Evolutionary conservation across 352 stramenopile genomes (phyloP), one percentile per base, ranked within the genome.

Genomic region (Phytophthora citricola): DNA sequence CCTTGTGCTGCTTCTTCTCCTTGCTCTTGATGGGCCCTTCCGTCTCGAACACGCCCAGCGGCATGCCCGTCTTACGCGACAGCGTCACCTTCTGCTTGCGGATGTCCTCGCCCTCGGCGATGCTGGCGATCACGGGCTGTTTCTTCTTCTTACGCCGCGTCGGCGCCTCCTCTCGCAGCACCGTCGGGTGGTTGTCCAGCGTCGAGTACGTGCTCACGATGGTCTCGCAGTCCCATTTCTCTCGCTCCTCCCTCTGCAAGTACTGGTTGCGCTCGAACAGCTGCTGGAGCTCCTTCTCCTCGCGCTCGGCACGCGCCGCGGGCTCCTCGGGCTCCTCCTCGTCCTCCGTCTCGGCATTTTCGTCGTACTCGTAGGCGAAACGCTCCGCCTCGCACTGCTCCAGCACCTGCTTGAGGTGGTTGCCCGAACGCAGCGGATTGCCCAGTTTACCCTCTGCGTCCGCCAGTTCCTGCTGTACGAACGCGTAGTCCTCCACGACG

Each of bases 171-270:
- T 95, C 86, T 39, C 80, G 79, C 56, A 99, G 88, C 7, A 98
- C 66, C 8, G 90, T 97, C 24, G 97, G 97, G 76, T 99, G 98
- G 83, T 99, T 99, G 75, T 99, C 97, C 66, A 99, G 58, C 69
- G 98, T 99, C 31, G 94, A 98, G 81, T 99, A 99, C 39, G 97
- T 99, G 58, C 95, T 98, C 53, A 99, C 81, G 54, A 99, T 98
- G 44, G 94, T 98, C 75, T 99, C 97, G 64, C 92, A 98, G 79
- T 99, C 97, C 97, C 97, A 99, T 62, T 85, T 58, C 64, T 93
- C 87, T 32, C 79, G 65, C 32, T 86, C 81, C 34, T 85, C 80
- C 9, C 75, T 59, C 46, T 71, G 74, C 63, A 95, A 60, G 56
- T 95, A 95, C 39, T 75, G 69, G 57, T 90, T 95, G 57, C 75